These are phyloP conservation scores for Penicillium subrubescens DNA, from an alignment of 495 filamentous ascomycete genomes.

Conservation along the genomic window DNA sequence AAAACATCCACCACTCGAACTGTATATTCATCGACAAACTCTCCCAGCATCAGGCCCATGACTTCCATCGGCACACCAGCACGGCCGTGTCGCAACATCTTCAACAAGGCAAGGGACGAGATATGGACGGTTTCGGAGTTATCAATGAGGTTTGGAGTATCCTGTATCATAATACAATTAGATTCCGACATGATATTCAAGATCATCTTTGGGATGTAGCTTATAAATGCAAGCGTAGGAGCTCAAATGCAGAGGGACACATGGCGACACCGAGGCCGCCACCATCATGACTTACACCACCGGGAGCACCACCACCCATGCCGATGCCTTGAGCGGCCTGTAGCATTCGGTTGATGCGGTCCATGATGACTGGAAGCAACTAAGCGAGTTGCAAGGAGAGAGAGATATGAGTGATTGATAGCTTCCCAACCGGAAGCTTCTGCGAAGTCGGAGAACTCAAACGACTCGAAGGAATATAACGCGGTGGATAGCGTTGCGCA, in stretches of 20 bases:
- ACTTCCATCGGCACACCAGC: constrained; percentile 99
- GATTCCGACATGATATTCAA: not conserved
- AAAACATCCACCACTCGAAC: constrained; percentile 98
- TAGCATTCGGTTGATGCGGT: constrained; percentile 83
- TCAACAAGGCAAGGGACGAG: constrained; percentile 92
- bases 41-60: constrained; percentile 98
- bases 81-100: constrained; percentile 97
- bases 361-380: constrained; percentile 58
- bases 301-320: constrained; percentile 67
- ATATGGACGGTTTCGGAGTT: constrained; percentile 99
- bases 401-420: constrained; percentile 25
- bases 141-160: constrained; percentile 86
- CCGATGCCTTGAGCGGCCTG: constrained; percentile 78
- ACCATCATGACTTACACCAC: constrained; percentile 64
- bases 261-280: constrained; percentile 9
- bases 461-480: not conserved
- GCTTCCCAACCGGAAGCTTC: constrained; percentile 47
- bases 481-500: not conserved
- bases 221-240: constrained; percentile 8
- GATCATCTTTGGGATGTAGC: not conserved
- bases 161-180: constrained; percentile 50
- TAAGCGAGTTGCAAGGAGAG: constrained; percentile 20
- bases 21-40: constrained; percentile 99
- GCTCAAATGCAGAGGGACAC: constrained; percentile 5
- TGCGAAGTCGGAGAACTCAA: constrained; percentile 10